These are phyloP conservation scores for Grammothele lineata DNA, from an alignment of 768 basidiomycete species.

Conservation along the genomic window DNA sequence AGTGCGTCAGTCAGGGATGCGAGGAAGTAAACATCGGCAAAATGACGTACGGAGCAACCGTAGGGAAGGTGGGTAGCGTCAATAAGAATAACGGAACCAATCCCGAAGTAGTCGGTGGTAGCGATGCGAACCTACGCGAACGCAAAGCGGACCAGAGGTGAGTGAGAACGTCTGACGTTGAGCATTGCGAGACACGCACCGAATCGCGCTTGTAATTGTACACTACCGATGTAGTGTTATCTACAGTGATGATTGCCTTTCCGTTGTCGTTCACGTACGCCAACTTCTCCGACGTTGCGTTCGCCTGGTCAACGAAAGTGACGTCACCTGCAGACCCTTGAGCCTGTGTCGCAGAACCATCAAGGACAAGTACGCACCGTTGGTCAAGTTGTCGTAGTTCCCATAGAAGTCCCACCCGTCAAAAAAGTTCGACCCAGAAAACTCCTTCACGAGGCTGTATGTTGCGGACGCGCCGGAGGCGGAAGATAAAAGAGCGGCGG, in stretches of 20 bases:
- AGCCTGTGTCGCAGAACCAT: no score
- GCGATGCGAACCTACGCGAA: slow-evolving; percentile 41
- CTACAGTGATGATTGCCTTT: slow-evolving; percentile 69
- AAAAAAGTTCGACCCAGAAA: slow-evolving; percentile 38
- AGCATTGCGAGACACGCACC: slow-evolving; percentile 33
- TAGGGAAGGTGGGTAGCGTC: slow-evolving; percentile 48
- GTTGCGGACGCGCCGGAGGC: slow-evolving; percentile 10
- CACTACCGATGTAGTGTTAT: slow-evolving; percentile 59
- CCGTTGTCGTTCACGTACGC: slow-evolving; percentile 57
- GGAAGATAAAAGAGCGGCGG: slow-evolving; percentile 1
- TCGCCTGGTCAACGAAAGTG: slow-evolving; percentile 45
- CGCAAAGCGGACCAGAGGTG: not conserved
- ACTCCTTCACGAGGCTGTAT: slow-evolving; percentile 34
- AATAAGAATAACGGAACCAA: slow-evolving; percentile 42
- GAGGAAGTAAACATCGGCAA: not conserved
- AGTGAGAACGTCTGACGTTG: not conserved
- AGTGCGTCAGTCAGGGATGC: not conserved
- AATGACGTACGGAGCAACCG: slow-evolving; percentile 45
- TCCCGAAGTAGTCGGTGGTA: slow-evolving; percentile 34
- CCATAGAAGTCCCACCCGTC: slow-evolving; percentile 41
- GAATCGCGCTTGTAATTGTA: slow-evolving; percentile 55
- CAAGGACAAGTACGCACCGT: slow-evolving; percentile 25
- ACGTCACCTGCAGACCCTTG: slow-evolving; percentile 62
- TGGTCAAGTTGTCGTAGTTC: slow-evolving; percentile 32
- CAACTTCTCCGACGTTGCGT: slow-evolving; percentile 45